These are phyloP conservation scores for Borovskyia barvae DNA, from an alignment of 208 protist species.

Conservation along the genomic window DNA sequence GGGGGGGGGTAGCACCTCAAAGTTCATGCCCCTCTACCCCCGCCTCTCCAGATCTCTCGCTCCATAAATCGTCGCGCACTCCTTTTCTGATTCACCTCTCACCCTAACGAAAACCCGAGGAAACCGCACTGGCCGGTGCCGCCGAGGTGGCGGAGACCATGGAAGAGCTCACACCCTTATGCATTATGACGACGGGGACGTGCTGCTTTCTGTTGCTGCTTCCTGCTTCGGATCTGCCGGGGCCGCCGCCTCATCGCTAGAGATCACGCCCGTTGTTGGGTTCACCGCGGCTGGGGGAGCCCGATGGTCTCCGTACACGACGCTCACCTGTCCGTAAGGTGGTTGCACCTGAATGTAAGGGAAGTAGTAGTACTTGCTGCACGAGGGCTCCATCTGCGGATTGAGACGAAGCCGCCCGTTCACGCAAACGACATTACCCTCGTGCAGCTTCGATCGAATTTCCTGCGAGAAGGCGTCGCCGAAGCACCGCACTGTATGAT, in stretches of 20 bases:
- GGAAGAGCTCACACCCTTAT: too few relatives aligned
- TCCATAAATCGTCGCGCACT: too few relatives aligned
- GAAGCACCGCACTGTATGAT: slow-evolving; percentile 91
- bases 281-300: slow-evolving; percentile 42
- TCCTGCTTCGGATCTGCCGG: not conserved
- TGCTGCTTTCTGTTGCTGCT: not conserved
- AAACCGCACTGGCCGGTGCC: too few relatives aligned
- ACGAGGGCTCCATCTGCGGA: slow-evolving; percentile 84
- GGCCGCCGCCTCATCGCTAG: slow-evolving; percentile 8
- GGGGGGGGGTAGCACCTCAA: too few relatives aligned
- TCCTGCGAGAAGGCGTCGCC: slow-evolving; percentile 87
- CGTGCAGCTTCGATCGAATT: slow-evolving; percentile 64
- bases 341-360: slow-evolving; percentile 89
- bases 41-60: too few relatives aligned
- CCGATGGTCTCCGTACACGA: slow-evolving; percentile 76
- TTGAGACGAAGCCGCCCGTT: slow-evolving; percentile 86
- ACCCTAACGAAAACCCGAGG: too few relatives aligned
- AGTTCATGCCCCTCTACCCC: too few relatives aligned
- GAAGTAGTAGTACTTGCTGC: slow-evolving; percentile 92
- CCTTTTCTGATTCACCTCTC: slow-evolving; percentile 1
- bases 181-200: not conserved
- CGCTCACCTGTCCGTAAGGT: slow-evolving; percentile 82
- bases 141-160: too few relatives aligned
- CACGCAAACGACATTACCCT: slow-evolving; percentile 87
- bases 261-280: slow-evolving; percentile 26